phyloP scores from a whole-genome alignment of 352 stramenopile genomes.

The Phytophthora ramorum region DNA sequence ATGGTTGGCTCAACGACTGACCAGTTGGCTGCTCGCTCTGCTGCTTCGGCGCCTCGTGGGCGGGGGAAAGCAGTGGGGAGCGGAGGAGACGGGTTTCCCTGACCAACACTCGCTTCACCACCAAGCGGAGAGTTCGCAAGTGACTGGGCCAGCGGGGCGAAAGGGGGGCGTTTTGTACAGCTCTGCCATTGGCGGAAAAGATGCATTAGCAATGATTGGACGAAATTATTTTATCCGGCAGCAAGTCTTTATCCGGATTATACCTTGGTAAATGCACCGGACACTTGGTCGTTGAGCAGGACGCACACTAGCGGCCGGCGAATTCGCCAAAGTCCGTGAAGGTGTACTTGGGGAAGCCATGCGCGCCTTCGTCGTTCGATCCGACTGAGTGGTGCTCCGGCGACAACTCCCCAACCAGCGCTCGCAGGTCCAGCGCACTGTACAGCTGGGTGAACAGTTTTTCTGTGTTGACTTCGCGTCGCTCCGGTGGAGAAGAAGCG shows the following conservation, averaged over 20 bases:
- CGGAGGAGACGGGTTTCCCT: constrained; percentile 7
- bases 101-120: constrained; percentile 52
- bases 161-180: constrained; percentile 25
- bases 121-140: constrained; percentile 78
- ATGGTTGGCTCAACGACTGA: constrained; percentile 34
- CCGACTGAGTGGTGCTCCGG: constrained; percentile 10
- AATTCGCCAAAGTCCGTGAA: constrained; percentile 36
- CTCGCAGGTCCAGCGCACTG: constrained; percentile 41
- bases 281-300: neutral
- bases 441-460: constrained; percentile 32
- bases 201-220: constrained; percentile 9
- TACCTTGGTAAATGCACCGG: neutral
- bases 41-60: constrained; percentile 2
- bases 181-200: constrained; percentile 41
- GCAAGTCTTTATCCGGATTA: constrained; percentile 15
- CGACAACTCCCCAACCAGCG: constrained; percentile 27
- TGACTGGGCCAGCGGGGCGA: constrained; percentile 35
- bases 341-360: constrained; percentile 23
- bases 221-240: constrained; percentile 9
- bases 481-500: constrained; percentile 5
- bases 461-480: constrained; percentile 6
- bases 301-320: constrained; percentile 11
- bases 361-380: constrained; percentile 14
- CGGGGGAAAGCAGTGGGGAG: neutral
- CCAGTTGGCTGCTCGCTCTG: neutral